Percentiles rank a stretch among this genome's conserved stretches.
Evolutionary conservation across 2,329 filamentous ascomycete genomes (phyloP).

Genomic region (Fusarium camptoceras): DNA sequence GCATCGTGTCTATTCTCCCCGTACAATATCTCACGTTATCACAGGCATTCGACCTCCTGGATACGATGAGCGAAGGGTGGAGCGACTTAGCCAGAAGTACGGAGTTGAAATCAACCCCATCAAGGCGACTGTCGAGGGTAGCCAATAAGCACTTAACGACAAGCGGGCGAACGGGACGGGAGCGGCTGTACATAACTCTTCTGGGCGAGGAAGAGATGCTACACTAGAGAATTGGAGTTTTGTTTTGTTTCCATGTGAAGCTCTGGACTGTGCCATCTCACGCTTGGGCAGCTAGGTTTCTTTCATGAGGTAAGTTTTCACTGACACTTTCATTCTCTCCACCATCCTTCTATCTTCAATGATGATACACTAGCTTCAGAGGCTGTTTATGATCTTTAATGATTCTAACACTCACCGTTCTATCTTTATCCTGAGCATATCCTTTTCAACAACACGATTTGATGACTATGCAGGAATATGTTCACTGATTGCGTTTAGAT

Average conservation of each 20-base stretch:
- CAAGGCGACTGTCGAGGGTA: conserved; percentile 61
- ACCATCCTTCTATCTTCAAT: conserved; percentile 42
- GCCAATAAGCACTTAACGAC: conserved; percentile 49
- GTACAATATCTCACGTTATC: conserved; percentile 30
- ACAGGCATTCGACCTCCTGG: conserved; percentile 83
- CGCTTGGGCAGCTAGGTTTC: conserved; percentile 25
- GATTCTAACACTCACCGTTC: conserved; percentile 43
- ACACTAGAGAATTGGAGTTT: conserved; percentile 58
- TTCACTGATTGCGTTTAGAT: conserved; percentile 14
- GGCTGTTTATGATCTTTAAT: conserved; percentile 60
- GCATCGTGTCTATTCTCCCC: conserved; percentile 2
- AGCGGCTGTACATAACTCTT: conserved; percentile 54
- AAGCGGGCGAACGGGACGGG: conserved; percentile 43
- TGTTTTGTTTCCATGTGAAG: conserved; percentile 48
- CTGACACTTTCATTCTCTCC: background rate
- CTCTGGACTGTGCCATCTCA: conserved; percentile 44
- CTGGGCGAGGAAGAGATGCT: conserved; percentile 51
- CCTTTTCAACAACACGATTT: background rate
- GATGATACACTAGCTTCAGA: conserved; percentile 59
- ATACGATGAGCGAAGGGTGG: conserved; percentile 84
- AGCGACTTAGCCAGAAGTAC: conserved; percentile 87
- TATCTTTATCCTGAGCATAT: conserved; percentile 40
- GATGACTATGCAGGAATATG: background rate
- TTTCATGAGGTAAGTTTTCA: conserved; percentile 44
- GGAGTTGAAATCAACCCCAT: conserved; percentile 84